Evolutionary conservation across 257 asterid genomes (phyloP).

Genomic region (Sherardia arvensis): DNA sequence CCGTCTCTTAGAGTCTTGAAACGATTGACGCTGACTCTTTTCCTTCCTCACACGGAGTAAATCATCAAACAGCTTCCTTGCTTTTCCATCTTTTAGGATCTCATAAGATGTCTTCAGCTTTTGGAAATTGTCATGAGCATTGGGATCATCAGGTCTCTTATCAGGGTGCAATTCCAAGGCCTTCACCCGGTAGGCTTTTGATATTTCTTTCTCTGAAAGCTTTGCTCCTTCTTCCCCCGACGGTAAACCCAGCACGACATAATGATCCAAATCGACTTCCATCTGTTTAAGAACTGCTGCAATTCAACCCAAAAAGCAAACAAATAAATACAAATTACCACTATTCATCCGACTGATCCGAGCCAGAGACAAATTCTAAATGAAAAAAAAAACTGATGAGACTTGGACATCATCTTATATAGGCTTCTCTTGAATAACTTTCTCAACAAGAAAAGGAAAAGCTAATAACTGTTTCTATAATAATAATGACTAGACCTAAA

Average conservation of each 20-base stretch:
- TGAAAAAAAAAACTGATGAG: no score
- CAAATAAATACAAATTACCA: not conserved
- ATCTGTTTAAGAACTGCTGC: slow-evolving; percentile 14
- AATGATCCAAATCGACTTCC: slow-evolving; percentile 60
- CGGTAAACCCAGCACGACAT: slow-evolving; percentile 52
- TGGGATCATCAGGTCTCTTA: slow-evolving; percentile 61
- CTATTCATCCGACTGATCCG: no score
- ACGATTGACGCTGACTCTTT: slow-evolving; percentile 48
- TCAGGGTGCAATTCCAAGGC: slow-evolving; percentile 72
- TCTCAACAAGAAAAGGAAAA: no score
- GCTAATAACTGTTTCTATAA: no score
- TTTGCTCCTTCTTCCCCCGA: slow-evolving; percentile 66
- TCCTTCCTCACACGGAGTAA: slow-evolving; percentile 49
- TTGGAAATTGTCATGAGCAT: slow-evolving; percentile 52
- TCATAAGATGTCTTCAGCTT: slow-evolving; percentile 57
- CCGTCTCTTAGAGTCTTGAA: slow-evolving; percentile 55
- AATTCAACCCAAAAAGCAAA: not conserved
- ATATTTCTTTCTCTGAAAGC: slow-evolving; percentile 57
- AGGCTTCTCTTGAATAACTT: no score
- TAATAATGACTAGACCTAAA: no score
- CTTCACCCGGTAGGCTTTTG: slow-evolving; percentile 50
- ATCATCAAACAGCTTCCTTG: slow-evolving; percentile 66
- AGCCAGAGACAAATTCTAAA: no score
- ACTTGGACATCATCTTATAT: no score
- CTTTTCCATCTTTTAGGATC: slow-evolving; percentile 59